Percentiles rank a stretch among this genome's conserved stretches.
Conservation (phyloP, 176 grass and related monocot species). For the Lolium rigidum region DNA sequence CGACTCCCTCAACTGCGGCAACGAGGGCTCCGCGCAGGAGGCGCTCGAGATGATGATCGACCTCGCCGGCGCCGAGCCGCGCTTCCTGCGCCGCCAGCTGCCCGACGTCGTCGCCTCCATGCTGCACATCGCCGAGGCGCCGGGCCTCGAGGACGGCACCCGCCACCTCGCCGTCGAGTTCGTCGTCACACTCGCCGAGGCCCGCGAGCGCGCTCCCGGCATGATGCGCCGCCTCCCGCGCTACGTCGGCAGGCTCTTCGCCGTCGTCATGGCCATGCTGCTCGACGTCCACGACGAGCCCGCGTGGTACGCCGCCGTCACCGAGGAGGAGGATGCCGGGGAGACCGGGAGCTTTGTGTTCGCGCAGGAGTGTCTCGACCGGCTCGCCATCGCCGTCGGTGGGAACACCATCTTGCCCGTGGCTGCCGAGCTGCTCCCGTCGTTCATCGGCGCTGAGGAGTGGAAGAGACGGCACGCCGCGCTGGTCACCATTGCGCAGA, state of each 20-base stretch:
- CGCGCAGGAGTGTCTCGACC: constrained; percentile 88
- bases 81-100: constrained; percentile 91
- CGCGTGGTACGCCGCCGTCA: constrained; percentile 71
- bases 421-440: constrained; percentile 80
- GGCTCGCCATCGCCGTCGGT: constrained; percentile 85
- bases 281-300: constrained; percentile 91
- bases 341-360: constrained; percentile 81
- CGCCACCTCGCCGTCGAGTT: constrained; percentile 95
- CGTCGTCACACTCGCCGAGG: constrained; percentile 87
- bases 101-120: constrained; percentile 84
- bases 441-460: constrained; percentile 65
- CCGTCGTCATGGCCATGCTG: constrained; percentile 89
- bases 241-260: constrained; percentile 78
- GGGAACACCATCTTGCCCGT: constrained; percentile 88
- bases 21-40: constrained; percentile 93
- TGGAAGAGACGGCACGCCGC: constrained; percentile 92
- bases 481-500: constrained; percentile 85
- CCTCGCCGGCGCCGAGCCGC: constrained; percentile 75
- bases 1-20: constrained; percentile 83
- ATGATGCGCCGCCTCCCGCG: constrained; percentile 93
- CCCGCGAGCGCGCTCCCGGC: constrained; percentile 82
- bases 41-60: constrained; percentile 96
- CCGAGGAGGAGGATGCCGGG: constrained; percentile 86
- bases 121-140: constrained; percentile 87
- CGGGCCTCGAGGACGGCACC: constrained; percentile 83